phyloP scores from a whole-genome alignment of 139 green algal species.

The Tetradesmus obliquus region DNA sequence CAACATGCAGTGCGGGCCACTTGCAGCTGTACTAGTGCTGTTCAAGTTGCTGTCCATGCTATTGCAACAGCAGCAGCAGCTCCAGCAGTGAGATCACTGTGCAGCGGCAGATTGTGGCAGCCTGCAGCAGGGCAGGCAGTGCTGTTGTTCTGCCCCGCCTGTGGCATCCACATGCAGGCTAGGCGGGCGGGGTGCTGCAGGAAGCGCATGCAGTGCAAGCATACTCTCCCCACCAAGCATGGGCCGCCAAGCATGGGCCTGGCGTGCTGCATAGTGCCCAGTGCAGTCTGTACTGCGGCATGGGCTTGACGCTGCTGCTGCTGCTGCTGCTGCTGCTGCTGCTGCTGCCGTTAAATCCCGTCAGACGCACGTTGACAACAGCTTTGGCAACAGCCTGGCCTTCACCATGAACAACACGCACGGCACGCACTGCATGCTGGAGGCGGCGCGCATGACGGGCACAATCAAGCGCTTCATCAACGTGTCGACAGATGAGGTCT shows the following conservation, averaged over 20 bases:
- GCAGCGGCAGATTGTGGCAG: neutral
- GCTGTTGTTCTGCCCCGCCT: neutral
- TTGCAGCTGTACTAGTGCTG: too few species aligned
- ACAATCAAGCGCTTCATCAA: constrained; percentile 94
- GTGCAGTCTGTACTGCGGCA: neutral
- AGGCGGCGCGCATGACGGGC: constrained; percentile 83
- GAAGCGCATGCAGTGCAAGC: neutral
- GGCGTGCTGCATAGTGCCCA: neutral
- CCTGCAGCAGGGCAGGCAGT: neutral
- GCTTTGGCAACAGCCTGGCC: constrained; percentile 95
- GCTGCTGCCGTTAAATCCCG: neutral
- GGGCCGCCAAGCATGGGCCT: neutral
- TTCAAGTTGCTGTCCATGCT: neutral
- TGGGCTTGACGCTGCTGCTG: neutral
- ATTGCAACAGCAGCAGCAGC: neutral
- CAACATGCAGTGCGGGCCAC: too few species aligned
- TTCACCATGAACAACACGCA: constrained; percentile 99
- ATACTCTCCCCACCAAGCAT: neutral
- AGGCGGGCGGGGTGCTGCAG: too few species aligned
- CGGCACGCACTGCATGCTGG: constrained; percentile 97
- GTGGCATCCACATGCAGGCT: too few species aligned
- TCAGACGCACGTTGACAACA: constrained; percentile 99
- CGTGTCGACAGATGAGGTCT: constrained; percentile 89
- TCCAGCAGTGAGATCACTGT: neutral
- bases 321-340: neutral